These are phyloP conservation scores for Boeremia exigua DNA, from an alignment of 2,329 filamentous ascomycete genomes.

Conservation along the genomic window DNA sequence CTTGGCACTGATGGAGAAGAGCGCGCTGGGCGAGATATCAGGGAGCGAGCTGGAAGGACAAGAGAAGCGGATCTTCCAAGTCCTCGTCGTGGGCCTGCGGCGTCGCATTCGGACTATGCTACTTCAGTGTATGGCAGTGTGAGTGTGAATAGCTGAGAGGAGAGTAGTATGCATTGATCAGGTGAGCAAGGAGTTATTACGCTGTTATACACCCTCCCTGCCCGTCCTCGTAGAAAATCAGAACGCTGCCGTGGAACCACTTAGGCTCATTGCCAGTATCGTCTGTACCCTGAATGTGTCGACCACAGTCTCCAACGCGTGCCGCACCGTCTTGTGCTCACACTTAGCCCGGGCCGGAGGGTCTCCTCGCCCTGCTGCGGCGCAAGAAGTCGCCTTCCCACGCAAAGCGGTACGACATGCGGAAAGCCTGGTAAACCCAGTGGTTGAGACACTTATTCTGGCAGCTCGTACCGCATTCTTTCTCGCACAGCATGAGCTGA, in stretches of 20 bases:
- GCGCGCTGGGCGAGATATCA: conserved; percentile 5
- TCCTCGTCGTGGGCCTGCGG: not conserved
- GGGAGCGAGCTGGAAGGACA: conserved; percentile 5
- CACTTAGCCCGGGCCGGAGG: too few relatives aligned
- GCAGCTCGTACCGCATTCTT: conserved; percentile 23
- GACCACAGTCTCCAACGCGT: too few relatives aligned
- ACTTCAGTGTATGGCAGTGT: not conserved
- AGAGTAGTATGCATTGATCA: not conserved
- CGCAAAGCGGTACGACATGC: not conserved
- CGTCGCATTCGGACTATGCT: not conserved
- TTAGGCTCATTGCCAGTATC: too few relatives aligned
- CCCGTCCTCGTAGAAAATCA: too few relatives aligned
- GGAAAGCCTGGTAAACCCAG: too few relatives aligned
- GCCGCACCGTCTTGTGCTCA: too few relatives aligned
- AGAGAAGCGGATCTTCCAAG: conserved; percentile 14
- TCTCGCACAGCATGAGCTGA: conserved; percentile 21
- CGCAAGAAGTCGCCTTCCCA: too few relatives aligned
- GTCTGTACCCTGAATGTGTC: too few relatives aligned
- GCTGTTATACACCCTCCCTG: too few relatives aligned
- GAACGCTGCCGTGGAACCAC: too few relatives aligned
- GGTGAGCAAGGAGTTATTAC: too few relatives aligned
- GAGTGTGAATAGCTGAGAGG: not conserved
- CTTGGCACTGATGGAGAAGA: conserved; percentile 15
- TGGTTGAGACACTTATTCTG: conserved; percentile 22
- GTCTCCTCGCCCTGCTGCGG: too few relatives aligned